Conservation (phyloP, 2,329 filamentous ascomycete species). For the Anthostomella pinea region DNA sequence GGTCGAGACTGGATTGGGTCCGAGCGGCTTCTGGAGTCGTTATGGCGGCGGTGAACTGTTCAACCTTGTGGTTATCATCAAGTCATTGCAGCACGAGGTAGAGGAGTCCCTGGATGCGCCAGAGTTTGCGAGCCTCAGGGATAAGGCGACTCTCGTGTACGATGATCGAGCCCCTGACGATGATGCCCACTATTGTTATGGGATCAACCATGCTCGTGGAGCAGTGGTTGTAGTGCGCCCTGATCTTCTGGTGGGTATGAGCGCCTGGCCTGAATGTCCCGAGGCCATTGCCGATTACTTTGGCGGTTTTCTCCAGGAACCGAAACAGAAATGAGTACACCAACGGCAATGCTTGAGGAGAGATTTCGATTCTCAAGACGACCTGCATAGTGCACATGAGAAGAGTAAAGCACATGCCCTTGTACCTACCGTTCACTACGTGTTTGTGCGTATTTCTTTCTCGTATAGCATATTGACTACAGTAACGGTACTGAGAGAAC, state of each 20-base stretch:
- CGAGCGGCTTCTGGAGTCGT: constrained; percentile 24
- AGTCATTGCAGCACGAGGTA: constrained; percentile 25
- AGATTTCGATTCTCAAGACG: too few relatives aligned
- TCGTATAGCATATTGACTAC: too few relatives aligned
- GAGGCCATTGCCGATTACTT: constrained; percentile 6
- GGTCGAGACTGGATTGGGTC: constrained; percentile 8
- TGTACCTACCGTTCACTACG: too few relatives aligned
- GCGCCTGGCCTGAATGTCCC: constrained; percentile 6
- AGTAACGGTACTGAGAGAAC: too few relatives aligned
- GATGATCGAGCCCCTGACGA: constrained; percentile 18
- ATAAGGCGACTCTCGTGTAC: constrained; percentile 7
- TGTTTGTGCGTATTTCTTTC: too few relatives aligned
- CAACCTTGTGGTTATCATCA: constrained; percentile 29
- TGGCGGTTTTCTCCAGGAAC: constrained; percentile 1
- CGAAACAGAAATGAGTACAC: neutral
- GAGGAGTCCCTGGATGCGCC: neutral
- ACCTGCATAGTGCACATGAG: too few relatives aligned
- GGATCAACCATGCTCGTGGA: constrained; percentile 12
- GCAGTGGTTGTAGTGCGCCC: constrained; percentile 15
- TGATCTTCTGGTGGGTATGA: constrained; percentile 16
- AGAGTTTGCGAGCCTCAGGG: constrained; percentile 5
- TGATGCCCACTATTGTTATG: constrained; percentile 15
- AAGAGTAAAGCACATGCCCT: too few relatives aligned
- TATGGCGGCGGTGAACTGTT: constrained; percentile 27
- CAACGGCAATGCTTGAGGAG: neutral